Evolutionary conservation across 2,329 filamentous ascomycete species (phyloP), one percentile per base, ranked within the genome.

Genomic region (Colletotrichum tanaceti): DNA sequence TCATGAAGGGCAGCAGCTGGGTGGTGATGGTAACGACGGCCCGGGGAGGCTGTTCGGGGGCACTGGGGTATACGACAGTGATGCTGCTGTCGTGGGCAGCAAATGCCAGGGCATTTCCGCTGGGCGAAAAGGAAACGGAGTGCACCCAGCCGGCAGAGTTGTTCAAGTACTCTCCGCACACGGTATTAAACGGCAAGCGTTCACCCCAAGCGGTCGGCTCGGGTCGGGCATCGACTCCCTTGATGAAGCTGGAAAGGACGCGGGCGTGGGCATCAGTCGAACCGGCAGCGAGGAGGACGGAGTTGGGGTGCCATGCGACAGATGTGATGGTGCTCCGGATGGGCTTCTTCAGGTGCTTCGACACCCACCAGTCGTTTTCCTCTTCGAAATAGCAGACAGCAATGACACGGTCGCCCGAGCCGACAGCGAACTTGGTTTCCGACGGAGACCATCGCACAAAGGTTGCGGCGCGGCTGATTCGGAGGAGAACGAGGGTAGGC

Each of bases 321-420:
- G 92, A 94, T 64, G 96, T 98, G 75, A 99, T 95, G 65, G 96
- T 99, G 79, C 94, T 97, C 73, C 95, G 92, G 75, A 99, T 97
- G 22, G 96, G 96, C 87, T 98, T 99, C 89, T 98, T 98, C 77
- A 99, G 83, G 82, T 99, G 96, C 86, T 99, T 99, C 44, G 94
- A 98, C 49, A 99, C 95, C 96, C 96, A 99, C 96, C 96, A 99
- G 84, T 99, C 94, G 81, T 99, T 98, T 81, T 99, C 96, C 79
- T 97, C 93, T 78, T 99, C 96, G 75, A 99, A 99, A 84, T 98
- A 98, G 86, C 96, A 99, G 74, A 98, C 88, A 47, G 96, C 94
- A 75, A 99, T 97, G 72, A 97, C 92, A 72, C 96, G 91, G 74
- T 97, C 96, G 71, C 96, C 96, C 35, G 94, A 98, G 70, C 96